Evolutionary conservation across 805 yeast genomes (phyloP), one percentile per base, ranked within the genome.

Genomic region (Saturnispora galanensis): DNA sequence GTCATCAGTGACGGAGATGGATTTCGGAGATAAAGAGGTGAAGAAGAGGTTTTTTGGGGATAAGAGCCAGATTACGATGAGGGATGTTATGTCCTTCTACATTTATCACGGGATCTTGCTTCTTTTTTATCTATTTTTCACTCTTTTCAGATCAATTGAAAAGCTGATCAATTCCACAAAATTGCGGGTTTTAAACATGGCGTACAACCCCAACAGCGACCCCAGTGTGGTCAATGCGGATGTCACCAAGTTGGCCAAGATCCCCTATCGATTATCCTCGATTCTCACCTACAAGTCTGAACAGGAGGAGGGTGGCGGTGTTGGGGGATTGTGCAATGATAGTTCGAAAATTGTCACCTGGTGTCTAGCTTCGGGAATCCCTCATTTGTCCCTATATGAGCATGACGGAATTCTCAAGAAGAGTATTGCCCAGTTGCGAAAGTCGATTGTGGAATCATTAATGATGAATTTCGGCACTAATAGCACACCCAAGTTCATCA

Each of bases 151-250:
- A 47, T 69, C 74, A 42, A 54, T 66, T 47, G 76, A 79, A 52
- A 79, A 63, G 52, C 56, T 71, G 17, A 71, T 69, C 58, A 73
- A 81, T 55, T 70, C 70, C 49, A 52, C 72, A 36, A 69, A 73
- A 47, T 70, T 87, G 49, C 74, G 77, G 55, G 67, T 81, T 39
- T 66, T 78, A 44, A 78, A 76, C 42, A 56, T 79, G 40, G 77
- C 85, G 9, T 84, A 82, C 60, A 81, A 80, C 52, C 78, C 81
- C 3, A 72, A 82, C 29, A 78, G 76, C 56, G 77, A 94, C 3
- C 97, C 97, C 1, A 88, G 83, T 55, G 67, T 88, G 45, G 87
- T 90, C 51, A 77, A 94, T 52, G 81, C 81, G 49, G 97, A 90
- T 64, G 87, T 87, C 32, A 68, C 68, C 49, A 76, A 77, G 54